Evolutionary conservation across 352 stramenopile species (phyloP).

Genomic region (Globisporangium splendens): DNA sequence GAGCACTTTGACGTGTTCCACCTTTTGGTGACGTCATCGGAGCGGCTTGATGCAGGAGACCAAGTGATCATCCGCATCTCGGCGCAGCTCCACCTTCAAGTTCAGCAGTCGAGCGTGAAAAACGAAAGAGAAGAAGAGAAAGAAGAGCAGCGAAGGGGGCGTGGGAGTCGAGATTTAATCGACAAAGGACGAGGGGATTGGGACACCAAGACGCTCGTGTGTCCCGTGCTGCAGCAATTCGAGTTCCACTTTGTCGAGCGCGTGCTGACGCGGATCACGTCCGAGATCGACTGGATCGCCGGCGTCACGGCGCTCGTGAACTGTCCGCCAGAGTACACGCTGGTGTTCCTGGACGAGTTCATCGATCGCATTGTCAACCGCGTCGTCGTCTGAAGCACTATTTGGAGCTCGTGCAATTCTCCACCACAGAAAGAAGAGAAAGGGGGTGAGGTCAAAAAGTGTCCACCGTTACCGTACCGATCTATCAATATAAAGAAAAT

Average conservation of each 20-base stretch:
- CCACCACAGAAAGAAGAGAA: too few relatives aligned
- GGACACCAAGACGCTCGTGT: constrained; percentile 10
- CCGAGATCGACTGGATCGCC: constrained; percentile 41
- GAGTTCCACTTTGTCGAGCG: constrained; percentile 28
- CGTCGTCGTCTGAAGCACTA: neutral
- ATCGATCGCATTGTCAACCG: neutral
- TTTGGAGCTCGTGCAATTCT: too few relatives aligned
- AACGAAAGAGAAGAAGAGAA: neutral
- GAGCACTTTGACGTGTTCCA: constrained; percentile 41
- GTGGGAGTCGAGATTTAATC: neutral
- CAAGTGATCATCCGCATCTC: constrained; percentile 35
- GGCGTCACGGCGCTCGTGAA: constrained; percentile 19
- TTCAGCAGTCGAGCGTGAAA: constrained; percentile 6
- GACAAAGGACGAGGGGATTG: neutral
- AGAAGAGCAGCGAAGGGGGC: neutral
- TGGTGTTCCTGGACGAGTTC: constrained; percentile 17
- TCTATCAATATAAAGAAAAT: too few relatives aligned
- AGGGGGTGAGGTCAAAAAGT: too few relatives aligned
- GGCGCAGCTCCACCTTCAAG: constrained; percentile 19
- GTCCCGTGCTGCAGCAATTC: constrained; percentile 41
- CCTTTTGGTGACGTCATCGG: constrained; percentile 27
- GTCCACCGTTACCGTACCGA: too few relatives aligned
- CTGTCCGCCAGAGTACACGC: constrained; percentile 19
- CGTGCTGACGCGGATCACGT: constrained; percentile 36
- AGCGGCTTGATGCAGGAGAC: constrained; percentile 24